phyloP scores from a whole-genome alignment of 2,329 filamentous ascomycete species.

The Sarocladiaceae sp. region DNA sequence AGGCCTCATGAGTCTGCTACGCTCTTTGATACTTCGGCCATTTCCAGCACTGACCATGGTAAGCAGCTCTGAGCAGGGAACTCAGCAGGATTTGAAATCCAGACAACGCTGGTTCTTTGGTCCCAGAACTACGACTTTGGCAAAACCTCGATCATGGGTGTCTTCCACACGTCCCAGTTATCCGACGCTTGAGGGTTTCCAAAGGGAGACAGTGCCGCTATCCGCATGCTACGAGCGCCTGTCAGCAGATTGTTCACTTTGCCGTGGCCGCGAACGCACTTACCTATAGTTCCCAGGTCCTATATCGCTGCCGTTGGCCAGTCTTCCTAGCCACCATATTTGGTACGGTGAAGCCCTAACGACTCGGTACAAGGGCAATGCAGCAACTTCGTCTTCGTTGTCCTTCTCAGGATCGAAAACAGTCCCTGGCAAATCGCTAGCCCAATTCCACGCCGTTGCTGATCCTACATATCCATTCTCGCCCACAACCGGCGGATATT shows the following conservation, averaged over 20 bases:
- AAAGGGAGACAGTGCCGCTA: conserved; percentile 12
- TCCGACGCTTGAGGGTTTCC: conserved; percentile 10
- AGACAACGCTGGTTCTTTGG: no score
- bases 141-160: background rate
- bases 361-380: background rate
- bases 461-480: background rate
- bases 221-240: conserved; percentile 9
- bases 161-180: conserved; percentile 9
- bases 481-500: conserved; percentile 1
- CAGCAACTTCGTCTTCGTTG: background rate
- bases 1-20: no score
- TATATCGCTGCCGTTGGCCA: conserved; percentile 12
- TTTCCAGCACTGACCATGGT: no score
- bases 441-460: conserved; percentile 3
- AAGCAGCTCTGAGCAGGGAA: no score
- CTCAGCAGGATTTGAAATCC: no score
- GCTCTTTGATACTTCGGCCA: no score
- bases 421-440: background rate
- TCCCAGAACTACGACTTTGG: conserved; percentile 1
- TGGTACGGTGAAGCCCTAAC: conserved; percentile 5
- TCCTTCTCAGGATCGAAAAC: background rate
- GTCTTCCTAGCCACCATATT: conserved; percentile 12
- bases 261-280: background rate
- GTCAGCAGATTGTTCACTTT: background rate
- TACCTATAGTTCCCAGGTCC: conserved; percentile 12